These are phyloP conservation scores for Trichoderma citrinoviride DNA, from an alignment of 2,329 filamentous ascomycete species.

Conservation along the genomic window DNA sequence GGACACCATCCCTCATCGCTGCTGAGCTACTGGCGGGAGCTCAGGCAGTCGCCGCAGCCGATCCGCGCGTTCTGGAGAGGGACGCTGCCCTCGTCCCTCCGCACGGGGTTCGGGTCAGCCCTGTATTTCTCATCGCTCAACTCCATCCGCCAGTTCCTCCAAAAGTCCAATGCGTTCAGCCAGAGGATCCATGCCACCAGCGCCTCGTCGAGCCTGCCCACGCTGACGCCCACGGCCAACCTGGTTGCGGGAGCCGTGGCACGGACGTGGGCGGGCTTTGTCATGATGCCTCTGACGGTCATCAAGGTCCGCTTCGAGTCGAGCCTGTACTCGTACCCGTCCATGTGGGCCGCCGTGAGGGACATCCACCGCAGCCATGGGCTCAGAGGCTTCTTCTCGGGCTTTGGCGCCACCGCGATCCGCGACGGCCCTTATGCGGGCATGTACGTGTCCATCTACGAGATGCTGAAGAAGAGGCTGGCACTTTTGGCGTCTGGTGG, in stretches of 20 bases:
- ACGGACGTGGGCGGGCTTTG: conserved; percentile 79
- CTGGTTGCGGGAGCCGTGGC: conserved; percentile 80
- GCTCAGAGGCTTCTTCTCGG: conserved; percentile 81
- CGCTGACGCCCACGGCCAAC: conserved; percentile 80
- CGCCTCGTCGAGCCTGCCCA: conserved; percentile 70
- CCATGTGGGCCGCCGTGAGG: conserved; percentile 65
- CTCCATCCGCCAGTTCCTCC: conserved; percentile 67
- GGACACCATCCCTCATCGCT: conserved; percentile 61
- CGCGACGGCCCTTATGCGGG: conserved; percentile 96
- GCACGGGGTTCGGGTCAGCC: conserved; percentile 88
- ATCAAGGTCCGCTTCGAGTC: conserved; percentile 97
- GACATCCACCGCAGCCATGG: conserved; percentile 76
- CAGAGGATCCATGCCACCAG: conserved; percentile 27
- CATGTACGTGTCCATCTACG: conserved; percentile 91
- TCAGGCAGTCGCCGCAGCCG: conserved; percentile 56
- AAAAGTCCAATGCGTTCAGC: conserved; percentile 29
- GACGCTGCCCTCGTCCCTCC: conserved; percentile 85
- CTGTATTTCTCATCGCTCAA: conserved; percentile 93
- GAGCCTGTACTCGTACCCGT: conserved; percentile 78
- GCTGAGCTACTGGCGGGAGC: conserved; percentile 30
- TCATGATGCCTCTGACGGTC: conserved; percentile 94
- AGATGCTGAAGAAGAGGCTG: conserved; percentile 70
- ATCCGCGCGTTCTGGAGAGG: conserved; percentile 85
- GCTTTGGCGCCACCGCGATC: conserved; percentile 89
- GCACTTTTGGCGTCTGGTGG: conserved; percentile 27